Evolutionary conservation across 306 rosid species (phyloP).

Genomic region (Cucurbita maxima): DNA sequence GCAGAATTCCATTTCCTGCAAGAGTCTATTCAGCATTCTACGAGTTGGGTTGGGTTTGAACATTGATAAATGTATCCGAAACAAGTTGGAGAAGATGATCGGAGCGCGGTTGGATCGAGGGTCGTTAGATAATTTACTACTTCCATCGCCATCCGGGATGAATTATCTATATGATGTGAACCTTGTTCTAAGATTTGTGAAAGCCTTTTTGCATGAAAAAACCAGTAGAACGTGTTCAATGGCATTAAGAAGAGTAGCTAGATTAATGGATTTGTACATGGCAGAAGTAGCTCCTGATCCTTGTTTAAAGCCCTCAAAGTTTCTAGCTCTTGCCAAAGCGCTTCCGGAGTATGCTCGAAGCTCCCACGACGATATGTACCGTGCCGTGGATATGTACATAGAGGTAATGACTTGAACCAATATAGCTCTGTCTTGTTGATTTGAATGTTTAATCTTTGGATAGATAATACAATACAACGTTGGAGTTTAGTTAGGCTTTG

Average conservation of each 20-base stretch:
- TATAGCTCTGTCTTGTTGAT: not conserved
- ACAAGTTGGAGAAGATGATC: conserved; percentile 72
- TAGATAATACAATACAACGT: not conserved
- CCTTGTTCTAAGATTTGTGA: conserved; percentile 66
- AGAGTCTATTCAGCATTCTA: conserved; percentile 58
- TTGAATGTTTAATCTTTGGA: not conserved
- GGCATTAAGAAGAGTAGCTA: conserved; percentile 44
- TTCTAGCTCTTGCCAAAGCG: conserved; percentile 46
- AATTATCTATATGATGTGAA: conserved; percentile 62
- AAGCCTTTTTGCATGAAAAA: conserved; percentile 37
- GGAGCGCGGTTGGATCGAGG: conserved; percentile 74
- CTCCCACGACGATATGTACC: conserved; percentile 70
- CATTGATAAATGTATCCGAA: conserved; percentile 39
- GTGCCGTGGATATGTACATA: conserved; percentile 67
- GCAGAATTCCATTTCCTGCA: conserved; percentile 39
- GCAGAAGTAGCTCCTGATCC: conserved; percentile 98
- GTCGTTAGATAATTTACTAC: conserved; percentile 69
- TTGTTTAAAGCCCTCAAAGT: conserved; percentile 58
- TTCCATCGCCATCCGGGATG: conserved; percentile 65
- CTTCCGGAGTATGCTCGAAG: conserved; percentile 73
- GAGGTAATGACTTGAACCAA: conserved; percentile 35
- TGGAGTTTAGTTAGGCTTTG: not conserved
- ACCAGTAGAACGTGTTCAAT: conserved; percentile 14
- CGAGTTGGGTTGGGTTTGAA: conserved; percentile 41
- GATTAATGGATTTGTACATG: conserved; percentile 59